Conservation (phyloP, 345 rosid species). For the Eucalyptus rudis region DNA sequence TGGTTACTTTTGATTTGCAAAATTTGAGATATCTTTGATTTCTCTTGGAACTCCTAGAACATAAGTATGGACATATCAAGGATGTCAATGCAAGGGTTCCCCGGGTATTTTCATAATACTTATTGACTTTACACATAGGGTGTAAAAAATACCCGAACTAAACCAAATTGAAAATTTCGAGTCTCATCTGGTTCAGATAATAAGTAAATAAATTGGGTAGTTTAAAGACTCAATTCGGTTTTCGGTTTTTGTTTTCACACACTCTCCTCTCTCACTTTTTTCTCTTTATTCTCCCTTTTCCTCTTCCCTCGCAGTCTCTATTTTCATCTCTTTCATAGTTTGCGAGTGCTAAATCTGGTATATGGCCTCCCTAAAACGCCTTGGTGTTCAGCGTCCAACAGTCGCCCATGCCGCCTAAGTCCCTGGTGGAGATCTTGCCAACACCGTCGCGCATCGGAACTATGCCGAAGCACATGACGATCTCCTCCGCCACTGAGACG, state of each 20-base stretch:
- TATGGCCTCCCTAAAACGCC: conserved; percentile 63
- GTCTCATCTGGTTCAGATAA: no score
- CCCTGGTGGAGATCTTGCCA: conserved; percentile 59
- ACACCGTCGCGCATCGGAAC: conserved; percentile 50
- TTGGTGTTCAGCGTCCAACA: conserved; percentile 58
- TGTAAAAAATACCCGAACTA: no score
- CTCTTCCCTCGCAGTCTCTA: no score
- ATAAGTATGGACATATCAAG: not conserved
- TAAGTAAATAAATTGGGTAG: no score
- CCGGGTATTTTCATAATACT: not conserved
- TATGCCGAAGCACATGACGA: conserved; percentile 59
- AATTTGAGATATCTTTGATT: not conserved
- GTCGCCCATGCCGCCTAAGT: conserved; percentile 77
- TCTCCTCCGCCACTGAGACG: conserved; percentile 3
- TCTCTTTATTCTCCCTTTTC: no score
- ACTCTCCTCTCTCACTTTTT: no score
- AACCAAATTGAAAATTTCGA: no score
- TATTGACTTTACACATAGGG: not conserved
- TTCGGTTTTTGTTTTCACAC: no score
- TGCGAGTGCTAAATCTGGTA: conserved; percentile 57
- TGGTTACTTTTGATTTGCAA: not conserved
- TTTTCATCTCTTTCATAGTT: no score
- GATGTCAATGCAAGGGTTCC: not conserved
- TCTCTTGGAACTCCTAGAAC: not conserved
- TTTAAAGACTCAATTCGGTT: no score